These are phyloP conservation scores for Solanum sejunctum DNA, from an alignment of 257 asterid genomes.

Conservation along the genomic window DNA sequence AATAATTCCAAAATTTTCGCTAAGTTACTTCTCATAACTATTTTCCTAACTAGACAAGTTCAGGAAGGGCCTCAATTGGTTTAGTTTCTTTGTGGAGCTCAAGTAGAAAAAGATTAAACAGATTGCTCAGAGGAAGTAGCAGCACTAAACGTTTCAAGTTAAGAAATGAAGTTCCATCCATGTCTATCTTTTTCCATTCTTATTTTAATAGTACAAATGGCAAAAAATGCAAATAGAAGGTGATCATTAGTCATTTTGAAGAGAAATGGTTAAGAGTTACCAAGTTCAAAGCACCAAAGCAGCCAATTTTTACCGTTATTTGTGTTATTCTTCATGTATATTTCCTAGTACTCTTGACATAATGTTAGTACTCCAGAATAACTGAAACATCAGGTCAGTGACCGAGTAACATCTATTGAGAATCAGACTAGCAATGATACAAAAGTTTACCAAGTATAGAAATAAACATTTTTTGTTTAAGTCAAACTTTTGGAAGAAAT, in stretches of 20 bases:
- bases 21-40: not conserved
- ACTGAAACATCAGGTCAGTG: not conserved
- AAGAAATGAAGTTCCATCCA: not conserved
- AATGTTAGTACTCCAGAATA: not conserved
- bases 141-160: not conserved
- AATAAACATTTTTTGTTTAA: not conserved
- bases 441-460: not conserved
- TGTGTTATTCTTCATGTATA: not conserved
- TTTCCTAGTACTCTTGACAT: not conserved
- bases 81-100: not conserved
- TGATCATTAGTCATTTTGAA: not conserved
- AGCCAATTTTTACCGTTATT: not conserved
- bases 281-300: not conserved
- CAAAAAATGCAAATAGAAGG: not conserved
- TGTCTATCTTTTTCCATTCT: not conserved
- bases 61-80: not conserved
- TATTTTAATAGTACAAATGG: not conserved
- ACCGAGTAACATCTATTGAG: not conserved
- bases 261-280: not conserved
- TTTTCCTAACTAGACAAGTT: not conserved
- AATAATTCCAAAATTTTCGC: not conserved
- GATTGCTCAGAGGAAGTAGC: not conserved
- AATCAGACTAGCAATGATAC: not conserved
- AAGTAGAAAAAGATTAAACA: not conserved
- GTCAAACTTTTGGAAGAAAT: not conserved